Base-by-base conservation (phyloP, 768 basidiomycete genomes). In the Punctularia strigosozonata region DNA sequence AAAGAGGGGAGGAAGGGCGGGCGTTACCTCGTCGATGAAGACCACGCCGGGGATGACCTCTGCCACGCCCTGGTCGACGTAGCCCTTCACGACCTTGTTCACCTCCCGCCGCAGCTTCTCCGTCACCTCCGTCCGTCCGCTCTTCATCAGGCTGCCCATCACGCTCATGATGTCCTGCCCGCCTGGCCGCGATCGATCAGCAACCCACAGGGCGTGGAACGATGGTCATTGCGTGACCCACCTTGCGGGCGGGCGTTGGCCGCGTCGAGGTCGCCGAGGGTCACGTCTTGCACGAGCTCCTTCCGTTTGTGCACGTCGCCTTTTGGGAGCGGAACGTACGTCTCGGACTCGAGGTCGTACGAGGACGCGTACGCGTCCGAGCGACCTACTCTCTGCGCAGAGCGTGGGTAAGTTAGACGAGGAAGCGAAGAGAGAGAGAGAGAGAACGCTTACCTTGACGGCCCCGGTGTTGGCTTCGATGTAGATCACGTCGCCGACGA, bases 81-180 rank as follows among this genome's bases (percentile, higher is more conserved):
- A 97, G 25, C 85, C 75, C 60, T 95, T 86, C 25, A 98, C 95
- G 24, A 97, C 87, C 57, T 92, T 92, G 69, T 98, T 94, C 39
- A 98, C 92, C 60, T 99, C 94, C 45, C 79, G 69, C 40, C 94
- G 69, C 37, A 99, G 69, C 59, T 99, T 98, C 53, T 98, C 95
- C 26, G 94, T 98, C 4, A 99, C 83, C 56, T 98, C 95, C 12
- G 94, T 98, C 48, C 95, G 66, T 13, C 89, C 82, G 26, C 80
- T 89, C 59, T 90, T 94, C 46, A 95, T 87, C 13, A 98, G 68
- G 49, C 66, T 81, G 56, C 43, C 82, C 94, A 99, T 97, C 21
- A 97, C 90, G 54, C 83, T 86, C 92, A 97, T 97, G 57, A 98
- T 95, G 50, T 98, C 94, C 59, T 97, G 94, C 2, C 94, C 92